Evolutionary conservation across 306 rosid species (phyloP).

Genomic region (Cucumis hystrix): DNA sequence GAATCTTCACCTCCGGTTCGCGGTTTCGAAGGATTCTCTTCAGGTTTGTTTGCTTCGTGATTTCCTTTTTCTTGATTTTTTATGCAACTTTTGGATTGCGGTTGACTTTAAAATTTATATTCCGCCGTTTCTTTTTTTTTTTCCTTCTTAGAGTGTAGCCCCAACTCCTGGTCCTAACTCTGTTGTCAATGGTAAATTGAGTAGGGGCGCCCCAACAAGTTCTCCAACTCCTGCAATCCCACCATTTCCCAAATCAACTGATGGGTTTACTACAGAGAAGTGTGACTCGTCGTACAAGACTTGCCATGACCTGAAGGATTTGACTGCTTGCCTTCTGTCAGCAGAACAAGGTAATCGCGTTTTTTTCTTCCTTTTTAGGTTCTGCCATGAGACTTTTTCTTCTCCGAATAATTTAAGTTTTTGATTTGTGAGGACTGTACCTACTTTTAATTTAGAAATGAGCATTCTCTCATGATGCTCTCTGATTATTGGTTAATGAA

Average conservation of each 20-base stretch:
- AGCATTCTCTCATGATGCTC: background rate
- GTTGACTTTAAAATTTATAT: background rate
- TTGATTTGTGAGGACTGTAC: background rate
- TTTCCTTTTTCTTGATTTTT: background rate
- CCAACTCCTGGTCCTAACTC: conserved; percentile 1
- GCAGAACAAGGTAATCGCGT: background rate
- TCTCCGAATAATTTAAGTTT: background rate
- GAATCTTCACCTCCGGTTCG: background rate
- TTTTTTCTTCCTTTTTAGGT: background rate
- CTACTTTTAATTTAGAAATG: background rate
- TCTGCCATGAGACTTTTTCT: background rate
- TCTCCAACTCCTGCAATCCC: conserved; percentile 4
- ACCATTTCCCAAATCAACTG: background rate
- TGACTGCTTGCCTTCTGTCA: background rate
- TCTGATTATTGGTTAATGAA: background rate
- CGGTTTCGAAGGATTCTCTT: background rate
- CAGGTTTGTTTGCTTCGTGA: background rate
- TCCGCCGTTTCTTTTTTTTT: background rate
- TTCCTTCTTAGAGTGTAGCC: background rate
- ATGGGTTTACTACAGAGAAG: background rate
- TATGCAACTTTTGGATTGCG: background rate
- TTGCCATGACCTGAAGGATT: background rate
- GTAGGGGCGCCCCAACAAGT: background rate
- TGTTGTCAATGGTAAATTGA: background rate
- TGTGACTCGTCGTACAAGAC: background rate